Base-by-base conservation (phyloP, 768 basidiomycete genomes). In the Mycena amicta region DNA sequence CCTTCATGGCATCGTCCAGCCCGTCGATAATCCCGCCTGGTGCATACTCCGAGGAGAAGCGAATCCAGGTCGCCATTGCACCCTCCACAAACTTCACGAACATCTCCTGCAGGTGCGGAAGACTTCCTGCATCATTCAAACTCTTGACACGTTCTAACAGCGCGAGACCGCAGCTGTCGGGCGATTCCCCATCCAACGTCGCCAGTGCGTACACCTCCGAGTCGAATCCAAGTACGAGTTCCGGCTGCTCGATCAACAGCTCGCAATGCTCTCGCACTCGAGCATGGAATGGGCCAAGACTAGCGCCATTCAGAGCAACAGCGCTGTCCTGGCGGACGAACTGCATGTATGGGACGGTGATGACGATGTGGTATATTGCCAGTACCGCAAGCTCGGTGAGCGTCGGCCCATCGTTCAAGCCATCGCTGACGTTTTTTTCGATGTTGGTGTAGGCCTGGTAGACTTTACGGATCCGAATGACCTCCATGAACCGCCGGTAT, bases 311-410 rank as follows among this genome's bases (percentile, higher is more conserved):
- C 15, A 50, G 20, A 4, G 46, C 53, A 1, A 28, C 46, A 11
- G 27, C 55, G 3, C 43, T 61, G 18, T 45, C 56, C 16, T 26
- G 52, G 27, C 64, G 58, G 16, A 66, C 58, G 6, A 20, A 28
- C 4, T 53, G 56, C 50, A 66, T 63, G 41, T 70, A 68, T 0
- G 66, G 67, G 15, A 61, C 53, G 18, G 65, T 55, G 50, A 68
- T 58, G 23, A 46, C 16, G n/a, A 51, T 55, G 27, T 52, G 52
- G 29, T 65, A 65, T 4, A 68, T 29, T 18, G 52, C 49, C 13
- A 68, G 56, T 15, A 54, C 66, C 4, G 55, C 58, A 6, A 69
- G 29, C 67, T 66, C 16, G 59, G 59, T 37, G 45, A 66, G 57
- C 12, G 64, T 68, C 8, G 65, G 60, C 6, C 37, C 43, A 33